Base-by-base conservation (phyloP, 371 early-diverging fungal species). In the Mucor plumbeus region DNA sequence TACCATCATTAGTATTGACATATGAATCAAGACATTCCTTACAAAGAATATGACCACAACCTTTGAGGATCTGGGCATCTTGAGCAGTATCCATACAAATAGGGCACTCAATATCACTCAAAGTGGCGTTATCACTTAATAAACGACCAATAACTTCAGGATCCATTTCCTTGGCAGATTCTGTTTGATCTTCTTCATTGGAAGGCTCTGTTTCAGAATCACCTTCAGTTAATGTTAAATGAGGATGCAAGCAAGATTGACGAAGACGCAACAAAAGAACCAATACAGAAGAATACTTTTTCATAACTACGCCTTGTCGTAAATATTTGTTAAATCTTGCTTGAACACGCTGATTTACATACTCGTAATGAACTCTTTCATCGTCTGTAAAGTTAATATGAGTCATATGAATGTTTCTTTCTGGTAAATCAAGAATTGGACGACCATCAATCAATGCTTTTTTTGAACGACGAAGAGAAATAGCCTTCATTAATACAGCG, bases 381-480 rank as follows among this genome's bases (percentile, higher is more conserved):
- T 80, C 79, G 0, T 44, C 39, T 0, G 85, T 70, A 59, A 93
- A 90, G 5, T 84, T 80, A 10, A 85, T 77, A n/a, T 78, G 71
- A 0, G 79, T 80, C 64, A 87, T 76, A 8, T 85, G 70, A 4
- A 91, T 86, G 41, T 82, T 82, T 31, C 90, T 82, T 4, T 73
- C 76, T 0, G 92, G 91, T 7, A 92, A 80, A 0, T 77, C 48
- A 6, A 93, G 69, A 40, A 93, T 83, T 14, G 90, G 90, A 41
- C 82, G 80, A 33, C 92, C 94, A 62, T 91, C 89, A 13, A 91
- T 77, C 54, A 63, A 53, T 15, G 79, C 77, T 17, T 76, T 73
- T 64, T 93, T 93, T 7, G 87, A 88, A 15, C 94, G 80, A 41
- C 94, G 85, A 10, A 93, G 73, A 48, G 87, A 78, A n/a, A 92